phyloP scores from a whole-genome alignment of 805 yeast genomes.

The Starmerella roubikii region DNA sequence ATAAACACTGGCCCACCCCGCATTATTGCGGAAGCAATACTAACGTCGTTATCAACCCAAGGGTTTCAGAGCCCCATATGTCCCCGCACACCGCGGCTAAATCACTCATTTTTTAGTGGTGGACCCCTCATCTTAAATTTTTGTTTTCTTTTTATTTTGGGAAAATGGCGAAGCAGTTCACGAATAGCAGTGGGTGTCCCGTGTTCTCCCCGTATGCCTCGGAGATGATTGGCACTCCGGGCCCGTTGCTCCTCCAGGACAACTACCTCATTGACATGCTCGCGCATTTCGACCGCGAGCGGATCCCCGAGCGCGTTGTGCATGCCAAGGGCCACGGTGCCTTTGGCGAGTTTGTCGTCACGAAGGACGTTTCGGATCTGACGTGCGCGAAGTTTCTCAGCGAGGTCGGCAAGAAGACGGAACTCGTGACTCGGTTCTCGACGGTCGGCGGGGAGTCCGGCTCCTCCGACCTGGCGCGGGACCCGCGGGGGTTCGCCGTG shows the following conservation, averaged over 20 bases:
- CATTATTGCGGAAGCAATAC: too few species aligned
- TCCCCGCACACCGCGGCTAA: too few species aligned
- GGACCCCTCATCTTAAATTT: too few species aligned
- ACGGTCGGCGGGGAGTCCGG: slow-evolving; percentile 63
- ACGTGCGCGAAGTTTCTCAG: slow-evolving; percentile 43
- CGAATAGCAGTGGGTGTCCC: slow-evolving; percentile 45
- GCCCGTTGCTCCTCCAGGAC: slow-evolving; percentile 49
- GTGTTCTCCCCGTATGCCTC: slow-evolving; percentile 43
- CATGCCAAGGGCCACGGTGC: slow-evolving; percentile 59
- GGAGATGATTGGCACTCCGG: slow-evolving; percentile 39
- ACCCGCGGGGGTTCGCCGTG: slow-evolving; percentile 59
- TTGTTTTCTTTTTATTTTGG: too few species aligned
- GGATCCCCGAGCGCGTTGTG: slow-evolving; percentile 53
- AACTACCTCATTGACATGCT: slow-evolving; percentile 41
- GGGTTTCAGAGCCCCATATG: too few species aligned
- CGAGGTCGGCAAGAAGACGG: slow-evolving; percentile 67
- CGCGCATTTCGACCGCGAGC: slow-evolving; percentile 49
- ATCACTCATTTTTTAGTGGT: too few species aligned
- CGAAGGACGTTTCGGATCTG: slow-evolving; percentile 43
- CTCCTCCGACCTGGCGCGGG: slow-evolving; percentile 54
- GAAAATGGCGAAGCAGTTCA: slow-evolving; percentile 27
- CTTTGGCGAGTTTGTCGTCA: slow-evolving; percentile 43
- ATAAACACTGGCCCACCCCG: too few species aligned
- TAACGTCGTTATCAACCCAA: too few species aligned
- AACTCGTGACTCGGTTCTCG: slow-evolving; percentile 44